Conservation (phyloP, 2,329 filamentous ascomycete genomes). For the Calonectria pauciramosa region DNA sequence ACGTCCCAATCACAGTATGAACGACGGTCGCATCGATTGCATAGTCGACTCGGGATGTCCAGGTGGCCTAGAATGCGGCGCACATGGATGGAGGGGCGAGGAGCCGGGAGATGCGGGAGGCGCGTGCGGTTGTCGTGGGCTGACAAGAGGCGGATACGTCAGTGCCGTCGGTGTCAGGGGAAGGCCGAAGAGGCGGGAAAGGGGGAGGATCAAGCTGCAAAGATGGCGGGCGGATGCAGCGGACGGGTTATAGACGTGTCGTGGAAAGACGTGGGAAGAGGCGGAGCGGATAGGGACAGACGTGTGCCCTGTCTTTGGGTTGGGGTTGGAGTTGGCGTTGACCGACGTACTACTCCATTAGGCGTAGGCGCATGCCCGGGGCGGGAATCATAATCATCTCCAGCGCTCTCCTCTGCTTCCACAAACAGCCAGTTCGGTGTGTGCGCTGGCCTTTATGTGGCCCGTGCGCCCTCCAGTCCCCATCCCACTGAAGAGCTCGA, state of each 20-base stretch:
- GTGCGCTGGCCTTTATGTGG: conserved; percentile 24
- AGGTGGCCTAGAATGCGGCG: conserved; percentile 43
- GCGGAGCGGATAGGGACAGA: conserved; percentile 33
- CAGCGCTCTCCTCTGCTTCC: conserved; percentile 36
- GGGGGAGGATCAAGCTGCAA: conserved; percentile 16
- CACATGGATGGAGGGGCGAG: conserved; percentile 47
- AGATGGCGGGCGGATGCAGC: conserved; percentile 23
- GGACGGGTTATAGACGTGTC: conserved; percentile 20
- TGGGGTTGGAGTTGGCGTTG: conserved; percentile 21
- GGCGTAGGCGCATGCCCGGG: conserved; percentile 20
- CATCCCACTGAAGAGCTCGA: conserved; percentile 37
- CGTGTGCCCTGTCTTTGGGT: conserved; percentile 28
- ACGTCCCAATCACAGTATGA: conserved; percentile 42
- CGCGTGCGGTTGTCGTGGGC: conserved; percentile 38
- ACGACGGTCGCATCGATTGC: conserved; percentile 47
- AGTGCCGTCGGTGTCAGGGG: conserved; percentile 25
- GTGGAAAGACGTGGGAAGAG: conserved; percentile 26
- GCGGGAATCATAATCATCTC: conserved; percentile 30
- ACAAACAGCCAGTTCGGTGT: conserved; percentile 31
- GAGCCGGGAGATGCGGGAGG: conserved; percentile 42
- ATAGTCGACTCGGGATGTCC: conserved; percentile 48
- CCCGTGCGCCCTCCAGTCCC: conserved; percentile 35
- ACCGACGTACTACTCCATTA: conserved; percentile 16
- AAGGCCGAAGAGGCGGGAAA: conserved; percentile 33
- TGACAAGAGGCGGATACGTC: conserved; percentile 34